These are phyloP conservation scores for Xylaria telfairii DNA, from an alignment of 495 filamentous ascomycete genomes.

Conservation along the genomic window DNA sequence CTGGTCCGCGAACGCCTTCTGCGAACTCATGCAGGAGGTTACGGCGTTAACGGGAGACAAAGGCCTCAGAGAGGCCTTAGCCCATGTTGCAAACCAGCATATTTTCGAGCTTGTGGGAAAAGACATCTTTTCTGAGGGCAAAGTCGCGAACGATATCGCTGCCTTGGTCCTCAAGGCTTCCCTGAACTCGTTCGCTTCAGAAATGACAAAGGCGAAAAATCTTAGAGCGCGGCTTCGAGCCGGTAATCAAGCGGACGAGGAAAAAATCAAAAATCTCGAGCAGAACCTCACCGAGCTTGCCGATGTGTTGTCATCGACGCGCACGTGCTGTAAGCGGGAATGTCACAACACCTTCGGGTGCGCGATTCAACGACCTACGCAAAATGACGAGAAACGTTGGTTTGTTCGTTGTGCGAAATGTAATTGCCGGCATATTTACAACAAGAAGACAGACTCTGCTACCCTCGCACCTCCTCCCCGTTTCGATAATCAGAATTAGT, in stretches of 20 bases:
- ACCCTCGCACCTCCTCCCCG: neutral
- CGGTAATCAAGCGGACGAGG: too few species aligned
- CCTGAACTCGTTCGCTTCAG: too few species aligned
- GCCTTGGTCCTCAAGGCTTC: neutral
- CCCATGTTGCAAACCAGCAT: neutral
- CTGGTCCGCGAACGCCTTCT: slow-evolving; percentile 11
- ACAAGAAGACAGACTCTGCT: neutral
- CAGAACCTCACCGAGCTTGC: neutral
- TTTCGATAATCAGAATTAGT: too few species aligned
- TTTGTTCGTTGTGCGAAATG: neutral
- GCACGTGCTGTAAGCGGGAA: neutral
- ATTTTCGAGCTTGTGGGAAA: neutral
- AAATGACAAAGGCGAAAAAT: too few species aligned
- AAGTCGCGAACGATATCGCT: slow-evolving; percentile 7
- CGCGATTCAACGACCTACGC: neutral
- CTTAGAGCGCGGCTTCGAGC: too few species aligned
- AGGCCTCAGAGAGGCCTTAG: neutral
- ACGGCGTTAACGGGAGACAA: neutral
- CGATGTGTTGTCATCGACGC: neutral
- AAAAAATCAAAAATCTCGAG: neutral
- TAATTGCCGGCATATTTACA: neutral
- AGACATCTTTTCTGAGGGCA: neutral
- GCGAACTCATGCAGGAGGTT: neutral
- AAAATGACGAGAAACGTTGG: neutral
- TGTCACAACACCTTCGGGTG: neutral